phyloP scores from a whole-genome alignment of 2,329 filamentous ascomycete genomes.

The Chaetomiaceae sp. region DNA sequence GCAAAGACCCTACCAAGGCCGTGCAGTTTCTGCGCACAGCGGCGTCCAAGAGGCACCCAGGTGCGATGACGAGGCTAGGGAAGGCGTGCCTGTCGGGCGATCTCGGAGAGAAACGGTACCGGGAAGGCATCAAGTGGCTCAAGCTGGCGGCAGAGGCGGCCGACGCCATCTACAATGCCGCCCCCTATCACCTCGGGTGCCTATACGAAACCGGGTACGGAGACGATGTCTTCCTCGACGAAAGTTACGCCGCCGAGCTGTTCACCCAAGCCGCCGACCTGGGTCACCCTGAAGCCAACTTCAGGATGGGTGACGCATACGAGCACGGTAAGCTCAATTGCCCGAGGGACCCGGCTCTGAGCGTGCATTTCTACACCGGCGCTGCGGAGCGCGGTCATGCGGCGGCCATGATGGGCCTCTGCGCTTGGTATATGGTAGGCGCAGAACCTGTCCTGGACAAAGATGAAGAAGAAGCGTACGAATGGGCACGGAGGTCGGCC shows the following conservation, averaged over 20 bases:
- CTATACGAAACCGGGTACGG: constrained; percentile 92
- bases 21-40: constrained; percentile 89
- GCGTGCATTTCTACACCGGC: constrained; percentile 94
- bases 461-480: constrained; percentile 92
- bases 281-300: constrained; percentile 80
- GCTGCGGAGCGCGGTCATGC: constrained; percentile 82
- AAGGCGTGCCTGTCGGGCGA: constrained; percentile 87
- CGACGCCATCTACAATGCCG: constrained; percentile 86
- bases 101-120: constrained; percentile 79
- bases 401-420: constrained; percentile 94
- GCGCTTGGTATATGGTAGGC: constrained; percentile 97
- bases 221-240: constrained; percentile 88
- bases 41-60: constrained; percentile 90
- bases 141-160: constrained; percentile 88
- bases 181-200: constrained; percentile 83
- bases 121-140: constrained; percentile 93
- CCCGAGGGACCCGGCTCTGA: constrained; percentile 84
- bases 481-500: constrained; percentile 87
- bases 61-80: constrained; percentile 87
- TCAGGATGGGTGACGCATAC: constrained; percentile 91
- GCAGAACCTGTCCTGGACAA: constrained; percentile 89
- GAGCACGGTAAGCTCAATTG: constrained; percentile 87
- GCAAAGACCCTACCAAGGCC: constrained; percentile 84
- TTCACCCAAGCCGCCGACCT: constrained; percentile 93
- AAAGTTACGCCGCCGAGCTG: constrained; percentile 83